A percentile compares a stretch with the other conserved stretches of the same genome.
Conservation (phyloP, 2,329 filamentous ascomycete genomes). For the Pyrenochaeta sp. region DNA sequence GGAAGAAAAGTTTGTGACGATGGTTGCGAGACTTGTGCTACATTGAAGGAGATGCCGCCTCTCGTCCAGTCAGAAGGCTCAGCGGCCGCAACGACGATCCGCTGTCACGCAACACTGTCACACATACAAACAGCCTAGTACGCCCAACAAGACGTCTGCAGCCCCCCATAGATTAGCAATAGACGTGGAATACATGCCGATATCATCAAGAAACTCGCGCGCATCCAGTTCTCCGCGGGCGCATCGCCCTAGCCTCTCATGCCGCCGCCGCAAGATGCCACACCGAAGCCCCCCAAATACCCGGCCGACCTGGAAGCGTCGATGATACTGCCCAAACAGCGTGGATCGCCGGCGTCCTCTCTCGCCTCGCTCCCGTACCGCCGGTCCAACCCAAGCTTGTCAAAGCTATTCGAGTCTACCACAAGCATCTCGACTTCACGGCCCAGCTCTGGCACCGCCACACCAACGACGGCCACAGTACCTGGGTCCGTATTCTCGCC, state of each 20-base stretch:
- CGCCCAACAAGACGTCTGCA: conserved; percentile 6
- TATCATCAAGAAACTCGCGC: conserved; percentile 36
- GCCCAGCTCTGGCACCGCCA: conserved; percentile 54
- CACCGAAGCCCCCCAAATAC: conserved; percentile 46
- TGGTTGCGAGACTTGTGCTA: conserved; percentile 17
- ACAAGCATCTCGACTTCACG: conserved; percentile 53
- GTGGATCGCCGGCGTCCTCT: conserved; percentile 66
- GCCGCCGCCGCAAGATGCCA: conserved; percentile 52
- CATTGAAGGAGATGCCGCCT: conserved; percentile 38
- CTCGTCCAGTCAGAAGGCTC: conserved; percentile 43
- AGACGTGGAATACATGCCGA: conserved; percentile 45
- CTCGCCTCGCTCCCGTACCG: conserved; percentile 65
- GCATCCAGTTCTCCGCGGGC: conserved; percentile 41
- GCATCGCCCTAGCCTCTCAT: conserved; percentile 50
- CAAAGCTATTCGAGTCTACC: conserved; percentile 62
- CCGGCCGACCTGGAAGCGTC: conserved; percentile 72
- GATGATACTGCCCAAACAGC: conserved; percentile 67
- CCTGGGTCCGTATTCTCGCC: conserved; percentile 57
- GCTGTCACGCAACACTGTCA: conserved; percentile 27
- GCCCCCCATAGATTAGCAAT: conserved; percentile 7
- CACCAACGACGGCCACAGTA: conserved; percentile 48
- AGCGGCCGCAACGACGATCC: conserved; percentile 39
- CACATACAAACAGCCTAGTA: conserved; percentile 17
- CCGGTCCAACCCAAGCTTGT: conserved; percentile 61
- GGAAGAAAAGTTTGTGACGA: conserved; percentile 4